Evolutionary conservation across 345 rosid species (phyloP), one percentile per base, ranked within the genome.

Genomic region (Balakata baccata): DNA sequence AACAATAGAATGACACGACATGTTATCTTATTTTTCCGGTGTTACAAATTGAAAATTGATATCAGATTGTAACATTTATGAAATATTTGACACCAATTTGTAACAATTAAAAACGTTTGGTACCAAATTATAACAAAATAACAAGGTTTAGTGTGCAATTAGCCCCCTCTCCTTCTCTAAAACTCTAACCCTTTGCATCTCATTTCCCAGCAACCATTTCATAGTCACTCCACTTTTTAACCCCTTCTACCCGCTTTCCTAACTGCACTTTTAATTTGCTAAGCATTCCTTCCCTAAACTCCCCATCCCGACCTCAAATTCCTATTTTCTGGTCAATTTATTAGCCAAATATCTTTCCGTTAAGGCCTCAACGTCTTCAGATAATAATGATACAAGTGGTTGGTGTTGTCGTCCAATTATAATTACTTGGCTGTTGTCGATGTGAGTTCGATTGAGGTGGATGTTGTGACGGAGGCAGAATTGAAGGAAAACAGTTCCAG

Each of bases 401-500:
- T 75, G 78, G 69, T 39, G 52, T 67, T 38, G 46, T 6, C 66
- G 51, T 49, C 74, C 3, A 25, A 81, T 0, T 46, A 37, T 18
- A 16, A 8, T 38, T 12, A 75, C 53, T 61, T 43, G 14, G 11
- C 69, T n/a, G 52, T 65, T 13, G 57, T 80, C 6, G 85, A 72
- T 75, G 74, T 76, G 49, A 75, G 76, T 56, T 86, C 80, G 37
- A 83, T 92, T 3, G 97, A 96, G 37, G 98, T 96, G 59, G 99
- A 96, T 66, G 68, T 94, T 0, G 98, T 96, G 46, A 93, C 98
- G 56, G 99, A 96, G 83, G 86, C 79, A 5, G 99, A 96, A 78
- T 75, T 96, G 76, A 93, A 93, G 87, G 98, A 96, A 93, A 96
- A 96, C n/a, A 98, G 99, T 25, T 93, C 90, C 85, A 78, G 99